Conservation (phyloP, 768 basidiomycete genomes). For the Suillus discolor region DNA sequence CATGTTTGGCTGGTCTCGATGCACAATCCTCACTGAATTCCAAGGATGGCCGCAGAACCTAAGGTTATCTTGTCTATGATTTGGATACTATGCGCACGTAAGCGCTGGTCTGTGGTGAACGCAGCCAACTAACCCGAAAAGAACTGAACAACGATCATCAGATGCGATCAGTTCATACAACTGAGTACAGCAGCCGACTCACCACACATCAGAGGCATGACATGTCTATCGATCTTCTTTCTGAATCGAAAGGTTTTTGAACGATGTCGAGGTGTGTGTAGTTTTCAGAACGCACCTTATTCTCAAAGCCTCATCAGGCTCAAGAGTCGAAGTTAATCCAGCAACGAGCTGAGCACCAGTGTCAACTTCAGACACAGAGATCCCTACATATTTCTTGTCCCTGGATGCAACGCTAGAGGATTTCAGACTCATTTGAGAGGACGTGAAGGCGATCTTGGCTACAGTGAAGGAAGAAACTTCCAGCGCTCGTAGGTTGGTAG, state of each 20-base stretch:
- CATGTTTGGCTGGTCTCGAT: background rate
- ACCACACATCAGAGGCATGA: conserved; percentile 67
- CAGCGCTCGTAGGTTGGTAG: too few species aligned
- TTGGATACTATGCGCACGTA: conserved; percentile 50
- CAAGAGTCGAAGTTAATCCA: conserved; percentile 40
- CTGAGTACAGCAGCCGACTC: conserved; percentile 26
- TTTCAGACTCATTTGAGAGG: conserved; percentile 8
- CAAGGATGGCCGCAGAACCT: conserved; percentile 62
- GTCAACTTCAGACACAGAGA: conserved; percentile 40
- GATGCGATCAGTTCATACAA: background rate
- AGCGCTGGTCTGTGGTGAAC: background rate
- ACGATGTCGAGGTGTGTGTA: background rate
- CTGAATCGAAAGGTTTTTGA: conserved; percentile 19
- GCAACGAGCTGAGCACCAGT: conserved; percentile 55
- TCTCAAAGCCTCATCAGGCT: conserved; percentile 49
- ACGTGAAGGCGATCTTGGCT: background rate
- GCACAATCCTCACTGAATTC: conserved; percentile 49
- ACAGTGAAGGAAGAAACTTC: background rate
- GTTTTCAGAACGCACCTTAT: conserved; percentile 40
- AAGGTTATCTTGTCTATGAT: conserved; percentile 73
- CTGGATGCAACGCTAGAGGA: background rate
- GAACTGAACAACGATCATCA: conserved; percentile 40
- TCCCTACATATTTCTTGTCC: conserved; percentile 34
- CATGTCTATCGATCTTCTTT: conserved; percentile 62
- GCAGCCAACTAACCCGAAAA: conserved; percentile 45